These are phyloP conservation scores for Fusarium luffae DNA, from an alignment of 2,329 filamentous ascomycete species.

Conservation along the genomic window DNA sequence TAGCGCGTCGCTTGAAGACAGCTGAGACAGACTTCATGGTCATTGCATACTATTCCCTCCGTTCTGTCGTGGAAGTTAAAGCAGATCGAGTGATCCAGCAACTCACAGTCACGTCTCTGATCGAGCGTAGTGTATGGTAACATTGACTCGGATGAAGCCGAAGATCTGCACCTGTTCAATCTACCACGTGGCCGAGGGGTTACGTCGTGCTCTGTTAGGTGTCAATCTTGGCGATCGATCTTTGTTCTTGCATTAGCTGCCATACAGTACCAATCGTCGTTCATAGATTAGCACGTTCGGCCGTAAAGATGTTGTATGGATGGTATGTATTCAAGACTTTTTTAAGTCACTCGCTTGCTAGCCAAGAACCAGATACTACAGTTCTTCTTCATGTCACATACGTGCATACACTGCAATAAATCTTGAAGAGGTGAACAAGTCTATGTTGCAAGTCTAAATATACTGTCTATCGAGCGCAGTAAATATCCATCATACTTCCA, in stretches of 20 bases:
- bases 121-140: constrained; percentile 21
- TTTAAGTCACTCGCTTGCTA: too few species aligned
- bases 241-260: not conserved
- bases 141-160: constrained; percentile 22
- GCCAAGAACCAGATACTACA: not conserved
- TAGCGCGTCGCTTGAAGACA: not conserved
- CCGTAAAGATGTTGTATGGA: not conserved
- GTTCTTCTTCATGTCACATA: too few species aligned
- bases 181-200: constrained; percentile 30
- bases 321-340: not conserved
- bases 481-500: not conserved
- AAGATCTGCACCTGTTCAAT: constrained; percentile 32
- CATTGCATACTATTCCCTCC: not conserved
- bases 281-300: too few species aligned
- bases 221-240: not conserved
- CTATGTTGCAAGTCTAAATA: not conserved
- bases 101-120: not conserved
- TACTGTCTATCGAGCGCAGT: not conserved
- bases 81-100: not conserved
- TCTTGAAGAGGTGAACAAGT: not conserved
- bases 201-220: not conserved
- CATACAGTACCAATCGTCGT: not conserved
- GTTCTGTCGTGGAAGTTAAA: not conserved
- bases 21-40: not conserved
- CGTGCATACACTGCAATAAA: not conserved